phyloP scores from a whole-genome alignment of 2,329 filamentous ascomycete species.

The Geosmithia flava region DNA sequence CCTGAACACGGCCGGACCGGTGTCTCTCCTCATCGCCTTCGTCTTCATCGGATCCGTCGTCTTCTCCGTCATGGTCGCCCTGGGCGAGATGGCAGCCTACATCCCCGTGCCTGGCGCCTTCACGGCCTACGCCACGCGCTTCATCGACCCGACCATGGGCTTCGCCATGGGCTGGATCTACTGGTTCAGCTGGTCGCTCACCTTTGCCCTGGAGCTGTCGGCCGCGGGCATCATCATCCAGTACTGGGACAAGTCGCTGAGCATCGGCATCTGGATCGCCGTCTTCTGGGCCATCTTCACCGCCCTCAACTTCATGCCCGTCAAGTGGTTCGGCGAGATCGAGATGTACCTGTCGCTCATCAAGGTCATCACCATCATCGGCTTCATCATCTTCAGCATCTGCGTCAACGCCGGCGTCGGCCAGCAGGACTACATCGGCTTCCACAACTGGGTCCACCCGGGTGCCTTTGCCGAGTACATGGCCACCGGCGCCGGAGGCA shows the following conservation, averaged over 20 bases:
- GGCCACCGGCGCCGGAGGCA: constrained; percentile 37
- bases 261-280: constrained; percentile 59
- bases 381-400: constrained; percentile 66
- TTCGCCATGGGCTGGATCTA: constrained; percentile 78
- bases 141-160: constrained; percentile 59
- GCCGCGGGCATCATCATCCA: constrained; percentile 64
- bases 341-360: constrained; percentile 70
- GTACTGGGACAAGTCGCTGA: constrained; percentile 54
- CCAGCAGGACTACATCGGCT: constrained; percentile 58
- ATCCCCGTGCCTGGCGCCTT: constrained; percentile 69
- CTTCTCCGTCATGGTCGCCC: constrained; percentile 60
- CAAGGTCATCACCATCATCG: constrained; percentile 64
- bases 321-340: constrained; percentile 62
- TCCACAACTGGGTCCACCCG: constrained; percentile 56
- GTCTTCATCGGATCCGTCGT: constrained; percentile 59
- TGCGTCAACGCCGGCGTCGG: constrained; percentile 63
- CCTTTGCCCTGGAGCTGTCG: constrained; percentile 60
- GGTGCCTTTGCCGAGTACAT: constrained; percentile 56
- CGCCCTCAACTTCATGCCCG: constrained; percentile 56
- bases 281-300: constrained; percentile 64
- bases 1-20: constrained; percentile 51
- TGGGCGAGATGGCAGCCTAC: constrained; percentile 65
- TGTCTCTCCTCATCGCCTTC: constrained; percentile 55
- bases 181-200: constrained; percentile 68
- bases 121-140: constrained; percentile 62